Base-by-base conservation (phyloP, 176 grass and related monocot species). In the Calamus simplicifolius region DNA sequence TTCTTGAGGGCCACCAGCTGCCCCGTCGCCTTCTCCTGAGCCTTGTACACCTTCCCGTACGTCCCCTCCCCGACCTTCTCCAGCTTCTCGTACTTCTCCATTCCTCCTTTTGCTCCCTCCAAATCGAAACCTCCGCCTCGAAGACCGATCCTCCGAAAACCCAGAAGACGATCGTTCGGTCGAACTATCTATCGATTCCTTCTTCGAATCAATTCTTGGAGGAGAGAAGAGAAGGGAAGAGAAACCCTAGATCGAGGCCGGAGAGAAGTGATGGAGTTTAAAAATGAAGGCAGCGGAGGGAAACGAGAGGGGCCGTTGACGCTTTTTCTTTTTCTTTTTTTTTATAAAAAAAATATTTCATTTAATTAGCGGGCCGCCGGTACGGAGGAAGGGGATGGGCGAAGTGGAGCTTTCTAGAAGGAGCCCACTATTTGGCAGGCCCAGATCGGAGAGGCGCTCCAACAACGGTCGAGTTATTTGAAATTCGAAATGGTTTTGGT, bases 21-120 rank as follows among this genome's bases (percentile, higher is more conserved):
- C 15, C 80, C 80, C 10, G 80, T 82, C 14, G 28, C 51, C 68
- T 77, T 82, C 68, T 84, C 75, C 51, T 60, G 68, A 27, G 81
- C 79, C 73, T 76, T 82, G 79, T 82, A 82, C 55, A 82, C 79
- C 73, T 82, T 82, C 26, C 67, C 73, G 51, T 84, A 78, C 54
- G 81, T 78, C n/a, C 81, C 81, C 64, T 84, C 81, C 7, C 81
- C 81, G 49, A 98, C 88, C 79, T 98, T 98, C 81, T 88, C 88
- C 59, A 89, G 75, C 87, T 98, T 98, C 76, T 98, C 93, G 81
- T 98, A 98, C 81, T 89, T 92, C 52, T 92, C 93, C 84, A 89
- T 85, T 54, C 64, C 66, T 43, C 35, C 13, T 13, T 13, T 13
- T 13, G 35, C 35, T 13, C 10, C 6, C 35, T 43, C 35, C 35